Conservation (phyloP, 495 filamentous ascomycete species). For the Penicillium pulvis region DNA sequence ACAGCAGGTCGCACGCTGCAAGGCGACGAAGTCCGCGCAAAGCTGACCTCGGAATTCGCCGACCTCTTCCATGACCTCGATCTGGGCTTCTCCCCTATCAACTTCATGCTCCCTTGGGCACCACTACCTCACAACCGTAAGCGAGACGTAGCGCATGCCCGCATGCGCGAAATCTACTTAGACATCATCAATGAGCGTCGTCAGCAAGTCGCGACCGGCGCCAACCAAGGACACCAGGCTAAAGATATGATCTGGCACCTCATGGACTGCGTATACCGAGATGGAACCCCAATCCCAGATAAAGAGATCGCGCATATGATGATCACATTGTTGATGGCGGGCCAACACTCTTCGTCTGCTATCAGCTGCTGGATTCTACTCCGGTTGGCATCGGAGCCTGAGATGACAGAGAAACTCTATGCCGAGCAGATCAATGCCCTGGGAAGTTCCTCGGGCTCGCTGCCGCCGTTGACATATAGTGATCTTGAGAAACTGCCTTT, state of each 20-base stretch:
- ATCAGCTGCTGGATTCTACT: constrained; percentile 82
- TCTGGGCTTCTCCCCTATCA: constrained; percentile 79
- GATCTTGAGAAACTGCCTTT: constrained; percentile 70
- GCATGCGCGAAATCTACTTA: constrained; percentile 76
- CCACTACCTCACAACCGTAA: constrained; percentile 83
- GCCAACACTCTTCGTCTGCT: constrained; percentile 84
- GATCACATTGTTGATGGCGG: constrained; percentile 88
- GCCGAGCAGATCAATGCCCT: constrained; percentile 68
- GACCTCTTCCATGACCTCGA: constrained; percentile 81
- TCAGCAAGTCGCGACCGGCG: constrained; percentile 28
- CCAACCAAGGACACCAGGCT: constrained; percentile 25
- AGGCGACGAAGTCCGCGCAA: constrained; percentile 75
- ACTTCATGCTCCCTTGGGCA: constrained; percentile 84
- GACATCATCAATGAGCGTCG: constrained; percentile 72
- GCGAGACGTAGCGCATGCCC: constrained; percentile 73
- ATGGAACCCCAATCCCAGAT: constrained; percentile 69
- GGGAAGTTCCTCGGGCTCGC: constrained; percentile 47
- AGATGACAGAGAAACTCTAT: constrained; percentile 74
- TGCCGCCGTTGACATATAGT: constrained; percentile 65
- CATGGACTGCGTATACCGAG: constrained; percentile 78
- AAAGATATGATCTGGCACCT: constrained; percentile 82
- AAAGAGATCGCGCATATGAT: constrained; percentile 88
- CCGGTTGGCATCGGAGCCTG: constrained; percentile 70
- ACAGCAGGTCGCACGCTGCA: constrained; percentile 80
- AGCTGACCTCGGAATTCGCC: constrained; percentile 66